phyloP scores from a whole-genome alignment of 192 early-diverging fungal genomes.

The Linnemannia exigua region DNA sequence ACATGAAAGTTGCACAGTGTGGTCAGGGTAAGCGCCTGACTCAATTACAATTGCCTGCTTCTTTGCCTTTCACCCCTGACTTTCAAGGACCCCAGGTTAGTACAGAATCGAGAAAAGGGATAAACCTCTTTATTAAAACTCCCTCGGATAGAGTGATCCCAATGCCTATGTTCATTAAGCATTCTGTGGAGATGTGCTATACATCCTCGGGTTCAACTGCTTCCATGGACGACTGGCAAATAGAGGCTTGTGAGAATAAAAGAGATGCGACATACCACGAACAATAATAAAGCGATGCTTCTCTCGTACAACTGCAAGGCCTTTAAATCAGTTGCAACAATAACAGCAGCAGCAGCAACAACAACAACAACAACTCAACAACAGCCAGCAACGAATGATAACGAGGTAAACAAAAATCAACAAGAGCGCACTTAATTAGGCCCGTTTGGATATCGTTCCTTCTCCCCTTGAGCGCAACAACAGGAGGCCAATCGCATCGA shows the following conservation, averaged over 20 bases:
- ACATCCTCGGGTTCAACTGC: background rate
- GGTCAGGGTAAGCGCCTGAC: background rate
- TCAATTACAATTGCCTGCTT: background rate
- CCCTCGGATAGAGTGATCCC: background rate
- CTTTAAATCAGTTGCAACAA: too few relatives aligned
- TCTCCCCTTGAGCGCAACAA: too few relatives aligned
- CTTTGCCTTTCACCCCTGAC: background rate
- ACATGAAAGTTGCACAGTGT: background rate
- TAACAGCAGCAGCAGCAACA: background rate
- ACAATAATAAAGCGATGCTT: background rate
- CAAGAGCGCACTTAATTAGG: background rate
- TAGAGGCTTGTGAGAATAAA: too few relatives aligned
- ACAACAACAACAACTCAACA: background rate
- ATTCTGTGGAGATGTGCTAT: background rate
- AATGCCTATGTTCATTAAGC: slow-evolving; percentile 2
- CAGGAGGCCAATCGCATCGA: too few relatives aligned
- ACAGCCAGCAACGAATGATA: background rate
- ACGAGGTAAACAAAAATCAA: background rate
- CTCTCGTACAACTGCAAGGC: background rate
- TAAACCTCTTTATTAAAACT: background rate
- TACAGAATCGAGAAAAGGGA: background rate
- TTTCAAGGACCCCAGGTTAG: background rate
- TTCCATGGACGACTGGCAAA: background rate
- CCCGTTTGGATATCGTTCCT: background rate
- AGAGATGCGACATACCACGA: too few relatives aligned